Evolutionary conservation across 1,284 basidiomycete genomes (phyloP).

Genomic region (Cutaneotrichosporon spelunceum): DNA sequence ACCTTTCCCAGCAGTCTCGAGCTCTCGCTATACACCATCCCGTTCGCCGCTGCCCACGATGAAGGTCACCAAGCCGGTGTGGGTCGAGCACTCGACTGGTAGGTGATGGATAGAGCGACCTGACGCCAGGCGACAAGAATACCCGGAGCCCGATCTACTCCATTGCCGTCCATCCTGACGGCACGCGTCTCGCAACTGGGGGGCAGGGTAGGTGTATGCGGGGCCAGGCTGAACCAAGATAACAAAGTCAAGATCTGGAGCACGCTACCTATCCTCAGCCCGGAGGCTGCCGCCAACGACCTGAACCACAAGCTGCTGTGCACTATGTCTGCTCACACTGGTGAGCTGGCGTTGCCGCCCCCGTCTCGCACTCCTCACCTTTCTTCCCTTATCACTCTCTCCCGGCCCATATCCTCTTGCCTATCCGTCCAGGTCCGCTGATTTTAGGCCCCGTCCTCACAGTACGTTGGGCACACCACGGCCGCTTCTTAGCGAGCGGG

Average conservation of each 20-base stretch:
- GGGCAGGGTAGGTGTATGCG: conserved; percentile 59
- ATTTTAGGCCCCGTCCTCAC: conserved; percentile 73
- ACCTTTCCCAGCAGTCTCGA: not conserved
- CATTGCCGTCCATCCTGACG: conserved; percentile 90
- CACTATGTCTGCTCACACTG: conserved; percentile 89
- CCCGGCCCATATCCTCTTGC: too few species aligned
- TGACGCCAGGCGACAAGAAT: conserved; percentile 51
- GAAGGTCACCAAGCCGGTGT: conserved; percentile 51
- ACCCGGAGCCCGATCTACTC: conserved; percentile 87
- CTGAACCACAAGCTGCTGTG: conserved; percentile 81
- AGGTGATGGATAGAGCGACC: not conserved
- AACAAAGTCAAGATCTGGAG: conserved; percentile 97
- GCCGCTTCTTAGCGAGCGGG: conserved; percentile 89
- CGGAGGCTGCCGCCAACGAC: conserved; percentile 66
- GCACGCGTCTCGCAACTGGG: conserved; percentile 90
- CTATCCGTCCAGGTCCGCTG: not conserved
- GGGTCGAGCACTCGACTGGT: conserved; percentile 48
- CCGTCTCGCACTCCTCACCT: not conserved
- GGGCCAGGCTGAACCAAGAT: conserved; percentile 54
- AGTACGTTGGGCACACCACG: conserved; percentile 94
- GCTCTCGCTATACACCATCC: not conserved
- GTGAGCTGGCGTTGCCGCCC: conserved; percentile 33
- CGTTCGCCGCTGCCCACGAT: conserved; percentile 25
- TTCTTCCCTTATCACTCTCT: not conserved
- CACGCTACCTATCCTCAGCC: conserved; percentile 82